Evolutionary conservation across 768 basidiomycete species (phyloP).

Genomic region (Phanerodontia chrysosporium): DNA sequence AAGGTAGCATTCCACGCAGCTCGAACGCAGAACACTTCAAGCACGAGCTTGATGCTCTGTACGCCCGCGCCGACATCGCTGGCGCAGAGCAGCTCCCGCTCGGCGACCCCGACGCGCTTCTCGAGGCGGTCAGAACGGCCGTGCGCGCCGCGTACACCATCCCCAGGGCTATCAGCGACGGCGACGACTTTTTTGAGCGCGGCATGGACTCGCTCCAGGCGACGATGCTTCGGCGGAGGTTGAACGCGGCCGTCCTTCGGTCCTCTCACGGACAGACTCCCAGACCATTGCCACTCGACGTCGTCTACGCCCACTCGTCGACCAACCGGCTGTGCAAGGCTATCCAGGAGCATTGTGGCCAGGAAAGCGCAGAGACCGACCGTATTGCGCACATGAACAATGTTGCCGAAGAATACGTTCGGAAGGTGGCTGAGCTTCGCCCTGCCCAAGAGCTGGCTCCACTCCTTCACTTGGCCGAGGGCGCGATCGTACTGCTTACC

Average conservation of each 20-base stretch:
- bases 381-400: background rate
- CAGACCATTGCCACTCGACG: background rate
- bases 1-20: conserved; percentile 34
- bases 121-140: conserved; percentile 16
- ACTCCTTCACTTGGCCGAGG: background rate
- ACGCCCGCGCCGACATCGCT: conserved; percentile 25
- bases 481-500: conserved; percentile 18
- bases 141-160: conserved; percentile 21
- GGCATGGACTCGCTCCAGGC: conserved; percentile 41
- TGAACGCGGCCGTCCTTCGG: background rate
- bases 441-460: background rate
- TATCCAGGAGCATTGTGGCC: background rate
- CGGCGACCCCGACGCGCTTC: conserved; percentile 17
- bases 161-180: conserved; percentile 12
- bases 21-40: conserved; percentile 29
- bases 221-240: conserved; percentile 27
- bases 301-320: conserved; percentile 7
- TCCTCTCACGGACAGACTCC: background rate
- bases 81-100: conserved; percentile 23
- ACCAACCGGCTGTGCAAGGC: background rate
- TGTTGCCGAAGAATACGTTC: conserved; percentile 2
- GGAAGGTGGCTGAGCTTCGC: background rate
- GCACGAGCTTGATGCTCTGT: conserved; percentile 31
- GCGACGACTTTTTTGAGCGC: conserved; percentile 34
- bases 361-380: background rate